Evolutionary conservation across 2,329 filamentous ascomycete species (phyloP).

Genomic region (Epichloe sibirici): DNA sequence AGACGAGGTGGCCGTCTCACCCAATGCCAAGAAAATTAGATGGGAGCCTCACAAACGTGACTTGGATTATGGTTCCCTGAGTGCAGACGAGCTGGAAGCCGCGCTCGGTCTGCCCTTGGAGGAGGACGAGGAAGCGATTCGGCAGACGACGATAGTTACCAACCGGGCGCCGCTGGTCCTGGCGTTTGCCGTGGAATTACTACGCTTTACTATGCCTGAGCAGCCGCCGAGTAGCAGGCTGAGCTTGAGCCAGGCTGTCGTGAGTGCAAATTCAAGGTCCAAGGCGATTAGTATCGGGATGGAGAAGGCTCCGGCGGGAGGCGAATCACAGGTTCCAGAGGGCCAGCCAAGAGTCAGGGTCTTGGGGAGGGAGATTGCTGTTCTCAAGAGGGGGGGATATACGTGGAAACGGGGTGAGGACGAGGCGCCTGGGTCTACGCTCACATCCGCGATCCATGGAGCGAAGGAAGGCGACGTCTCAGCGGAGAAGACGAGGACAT

Average conservation of each 20-base stretch:
- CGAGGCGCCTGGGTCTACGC: not conserved
- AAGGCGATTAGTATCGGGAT: conserved; percentile 68
- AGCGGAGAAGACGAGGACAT: conserved; percentile 20
- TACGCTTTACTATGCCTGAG: conserved; percentile 73
- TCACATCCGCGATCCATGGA: not conserved
- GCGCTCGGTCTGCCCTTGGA: conserved; percentile 48
- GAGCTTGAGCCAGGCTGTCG: conserved; percentile 72
- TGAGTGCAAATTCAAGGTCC: conserved; percentile 66
- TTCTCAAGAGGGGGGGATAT: conserved; percentile 63
- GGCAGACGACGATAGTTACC: conserved; percentile 48
- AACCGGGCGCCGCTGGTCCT: conserved; percentile 75
- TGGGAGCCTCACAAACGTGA: conserved; percentile 22
- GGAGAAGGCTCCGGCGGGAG: conserved; percentile 49
- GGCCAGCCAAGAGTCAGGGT: conserved; percentile 64
- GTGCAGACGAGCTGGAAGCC: conserved; percentile 48
- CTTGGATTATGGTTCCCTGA: conserved; percentile 27
- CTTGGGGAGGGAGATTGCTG: conserved; percentile 60
- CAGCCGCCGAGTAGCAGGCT: conserved; percentile 76
- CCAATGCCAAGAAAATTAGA: conserved; percentile 19
- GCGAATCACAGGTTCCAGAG: conserved; percentile 59
- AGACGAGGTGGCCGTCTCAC: conserved; percentile 6
- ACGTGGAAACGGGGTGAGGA: conserved; percentile 18
- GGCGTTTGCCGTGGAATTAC: conserved; percentile 61
- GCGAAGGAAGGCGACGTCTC: not conserved
- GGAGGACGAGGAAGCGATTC: conserved; percentile 47